phyloP scores from a whole-genome alignment of 805 yeast genomes.

The Diddensiella transvaalensis region DNA sequence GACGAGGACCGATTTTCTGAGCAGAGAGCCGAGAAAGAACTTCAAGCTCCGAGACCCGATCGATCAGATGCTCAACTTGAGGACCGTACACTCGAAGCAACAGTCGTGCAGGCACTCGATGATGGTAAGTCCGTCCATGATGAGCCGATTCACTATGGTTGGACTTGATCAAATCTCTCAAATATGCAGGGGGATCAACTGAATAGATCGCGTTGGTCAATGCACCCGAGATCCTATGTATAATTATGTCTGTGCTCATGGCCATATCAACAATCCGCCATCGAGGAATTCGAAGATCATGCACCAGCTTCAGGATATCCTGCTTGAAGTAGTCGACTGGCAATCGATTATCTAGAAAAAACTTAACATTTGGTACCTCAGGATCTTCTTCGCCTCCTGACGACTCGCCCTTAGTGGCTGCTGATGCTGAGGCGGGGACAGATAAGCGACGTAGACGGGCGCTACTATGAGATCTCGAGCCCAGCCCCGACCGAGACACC shows the following conservation, averaged over 20 bases:
- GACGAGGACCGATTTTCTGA: slow-evolving; percentile 80
- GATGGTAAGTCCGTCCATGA: slow-evolving; percentile 26
- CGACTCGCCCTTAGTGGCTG: not conserved
- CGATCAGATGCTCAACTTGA: slow-evolving; percentile 80
- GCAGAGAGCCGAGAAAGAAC: slow-evolving; percentile 69
- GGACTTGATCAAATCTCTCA: slow-evolving; percentile 34
- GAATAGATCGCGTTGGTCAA: slow-evolving; percentile 86
- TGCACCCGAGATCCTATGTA: slow-evolving; percentile 83
- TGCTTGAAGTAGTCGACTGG: slow-evolving; percentile 84
- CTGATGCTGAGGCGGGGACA: no score
- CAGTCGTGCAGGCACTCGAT: slow-evolving; percentile 51
- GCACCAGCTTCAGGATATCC: slow-evolving; percentile 65
- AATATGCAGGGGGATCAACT: slow-evolving; percentile 52
- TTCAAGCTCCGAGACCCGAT: slow-evolving; percentile 74
- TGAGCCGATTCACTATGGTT: slow-evolving; percentile 18
- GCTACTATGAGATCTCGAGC: slow-evolving; percentile 5
- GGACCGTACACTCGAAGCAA: slow-evolving; percentile 84
- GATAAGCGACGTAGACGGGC: not conserved
- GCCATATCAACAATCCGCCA: slow-evolving; percentile 61
- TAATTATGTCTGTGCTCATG: slow-evolving; percentile 42
- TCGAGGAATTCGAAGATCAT: slow-evolving; percentile 63
- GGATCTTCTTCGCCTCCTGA: slow-evolving; percentile 5
- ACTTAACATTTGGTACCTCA: slow-evolving; percentile 39
- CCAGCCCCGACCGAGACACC: slow-evolving; percentile 3
- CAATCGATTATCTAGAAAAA: slow-evolving; percentile 65